phyloP scores from a whole-genome alignment of 805 yeast genomes.

The Starmerella gropengiesseri region DNA sequence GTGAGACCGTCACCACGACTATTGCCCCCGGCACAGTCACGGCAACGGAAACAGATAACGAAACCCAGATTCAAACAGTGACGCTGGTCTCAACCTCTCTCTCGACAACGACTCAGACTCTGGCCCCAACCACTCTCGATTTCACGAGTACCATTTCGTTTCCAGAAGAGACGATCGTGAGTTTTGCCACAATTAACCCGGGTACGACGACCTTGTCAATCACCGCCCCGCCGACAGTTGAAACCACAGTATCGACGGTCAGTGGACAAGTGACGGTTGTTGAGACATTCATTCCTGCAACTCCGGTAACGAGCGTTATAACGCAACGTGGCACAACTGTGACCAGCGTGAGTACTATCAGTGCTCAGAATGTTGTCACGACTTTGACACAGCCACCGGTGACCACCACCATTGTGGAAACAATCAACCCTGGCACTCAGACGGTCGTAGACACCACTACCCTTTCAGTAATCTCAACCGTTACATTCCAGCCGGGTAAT shows the following conservation, averaged over 20 bases:
- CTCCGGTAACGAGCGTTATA: constrained; percentile 7
- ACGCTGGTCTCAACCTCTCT: neutral
- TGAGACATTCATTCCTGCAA: constrained; percentile 9
- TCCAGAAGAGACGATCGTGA: constrained; percentile 12
- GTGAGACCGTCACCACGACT: neutral
- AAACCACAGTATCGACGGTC: constrained; percentile 9
- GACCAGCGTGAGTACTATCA: constrained; percentile 11
- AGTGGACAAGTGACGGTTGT: constrained; percentile 3
- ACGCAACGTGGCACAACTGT: constrained; percentile 7
- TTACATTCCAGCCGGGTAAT: constrained; percentile 1
- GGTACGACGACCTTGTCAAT: constrained; percentile 12
- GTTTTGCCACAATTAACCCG: constrained; percentile 10
- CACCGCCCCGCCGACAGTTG: constrained; percentile 4
- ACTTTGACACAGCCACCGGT: constrained; percentile 6
- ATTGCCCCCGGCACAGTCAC: neutral
- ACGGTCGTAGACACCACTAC: constrained; percentile 8
- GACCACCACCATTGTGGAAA: constrained; percentile 8
- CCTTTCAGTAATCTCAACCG: neutral
- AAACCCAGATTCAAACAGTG: neutral
- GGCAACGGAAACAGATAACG: neutral
- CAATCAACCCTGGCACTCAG: constrained; percentile 14
- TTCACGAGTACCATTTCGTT: constrained; percentile 3
- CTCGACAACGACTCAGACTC: neutral
- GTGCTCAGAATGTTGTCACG: constrained; percentile 3
- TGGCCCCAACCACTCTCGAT: neutral